These are phyloP conservation scores for Zymoseptoria tritici DNA, from an alignment of 2,329 filamentous ascomycete genomes.

Conservation along the genomic window DNA sequence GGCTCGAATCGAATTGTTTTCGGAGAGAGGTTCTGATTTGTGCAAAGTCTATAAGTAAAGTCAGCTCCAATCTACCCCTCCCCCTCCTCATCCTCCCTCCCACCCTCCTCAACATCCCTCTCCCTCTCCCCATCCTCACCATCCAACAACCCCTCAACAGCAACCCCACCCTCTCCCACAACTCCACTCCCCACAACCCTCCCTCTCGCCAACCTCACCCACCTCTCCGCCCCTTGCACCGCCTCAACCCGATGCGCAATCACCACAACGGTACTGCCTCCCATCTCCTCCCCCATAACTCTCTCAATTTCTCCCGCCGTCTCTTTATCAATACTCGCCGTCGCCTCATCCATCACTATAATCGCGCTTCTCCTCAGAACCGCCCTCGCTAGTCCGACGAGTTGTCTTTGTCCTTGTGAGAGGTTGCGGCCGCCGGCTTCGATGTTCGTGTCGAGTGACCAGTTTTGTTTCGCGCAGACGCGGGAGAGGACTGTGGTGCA, in stretches of 20 bases:
- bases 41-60: not conserved
- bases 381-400: slow-evolving; percentile 57
- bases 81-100: not conserved
- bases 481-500: slow-evolving; percentile 48
- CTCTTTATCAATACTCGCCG: slow-evolving; percentile 56
- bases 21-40: not conserved
- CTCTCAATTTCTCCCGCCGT: slow-evolving; percentile 51
- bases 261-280: slow-evolving; percentile 54
- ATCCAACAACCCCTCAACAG: slow-evolving; percentile 7
- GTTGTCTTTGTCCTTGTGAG: slow-evolving; percentile 57
- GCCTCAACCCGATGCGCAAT: slow-evolving; percentile 60
- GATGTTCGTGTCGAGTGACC: slow-evolving; percentile 49
- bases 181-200: slow-evolving; percentile 35
- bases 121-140: not conserved
- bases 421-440: slow-evolving; percentile 56
- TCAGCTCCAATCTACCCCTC: not conserved
- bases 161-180: slow-evolving; percentile 14
- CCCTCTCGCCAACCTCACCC: too few relatives aligned
- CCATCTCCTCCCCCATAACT: slow-evolving; percentile 50
- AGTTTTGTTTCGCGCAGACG: slow-evolving; percentile 49
- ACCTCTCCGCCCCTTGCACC: slow-evolving; percentile 51
- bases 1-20: too few relatives aligned
- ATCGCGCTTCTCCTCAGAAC: slow-evolving; percentile 54
- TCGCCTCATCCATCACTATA: slow-evolving; percentile 60
- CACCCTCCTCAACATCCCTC: too few relatives aligned